Evolutionary conservation across 345 rosid genomes (phyloP).

Genomic region (Lagerstroemia speciosa): DNA sequence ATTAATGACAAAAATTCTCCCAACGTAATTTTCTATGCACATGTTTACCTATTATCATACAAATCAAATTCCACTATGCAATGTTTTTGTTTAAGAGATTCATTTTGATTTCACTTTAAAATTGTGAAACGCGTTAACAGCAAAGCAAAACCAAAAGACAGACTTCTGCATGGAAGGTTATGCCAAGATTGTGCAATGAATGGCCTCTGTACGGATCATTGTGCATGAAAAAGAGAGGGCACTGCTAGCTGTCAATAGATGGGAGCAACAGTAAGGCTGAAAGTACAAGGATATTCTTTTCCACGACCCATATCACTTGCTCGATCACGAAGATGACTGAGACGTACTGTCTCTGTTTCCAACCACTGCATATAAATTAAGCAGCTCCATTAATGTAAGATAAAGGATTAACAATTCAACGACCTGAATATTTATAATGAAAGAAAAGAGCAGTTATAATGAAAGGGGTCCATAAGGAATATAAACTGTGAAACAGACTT

Average conservation of each 20-base stretch:
- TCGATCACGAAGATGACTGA: slow-evolving; percentile 96
- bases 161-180: not conserved
- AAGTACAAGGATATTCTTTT: slow-evolving; percentile 92
- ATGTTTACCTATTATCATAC: not conserved
- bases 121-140: not conserved
- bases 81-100: not conserved
- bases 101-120: not conserved
- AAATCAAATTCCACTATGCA: not conserved
- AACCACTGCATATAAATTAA: slow-evolving; percentile 51
- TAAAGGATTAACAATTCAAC: not conserved
- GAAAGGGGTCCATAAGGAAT: not conserved
- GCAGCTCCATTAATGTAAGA: not conserved
- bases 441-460: not conserved
- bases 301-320: slow-evolving; percentile 92
- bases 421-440: not conserved
- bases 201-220: not conserved
- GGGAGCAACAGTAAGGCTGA: slow-evolving; percentile 1
- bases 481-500: not conserved
- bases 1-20: not conserved
- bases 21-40: not conserved
- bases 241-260: not conserved
- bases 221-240: not conserved
- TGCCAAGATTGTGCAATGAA: not conserved
- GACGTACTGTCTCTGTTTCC: slow-evolving; percentile 77
- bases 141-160: not conserved